A percentile compares a stretch with the other conserved stretches of the same genome.
Conservation (phyloP, 176 grass and related monocot genomes). For the Leersia perrieri region DNA sequence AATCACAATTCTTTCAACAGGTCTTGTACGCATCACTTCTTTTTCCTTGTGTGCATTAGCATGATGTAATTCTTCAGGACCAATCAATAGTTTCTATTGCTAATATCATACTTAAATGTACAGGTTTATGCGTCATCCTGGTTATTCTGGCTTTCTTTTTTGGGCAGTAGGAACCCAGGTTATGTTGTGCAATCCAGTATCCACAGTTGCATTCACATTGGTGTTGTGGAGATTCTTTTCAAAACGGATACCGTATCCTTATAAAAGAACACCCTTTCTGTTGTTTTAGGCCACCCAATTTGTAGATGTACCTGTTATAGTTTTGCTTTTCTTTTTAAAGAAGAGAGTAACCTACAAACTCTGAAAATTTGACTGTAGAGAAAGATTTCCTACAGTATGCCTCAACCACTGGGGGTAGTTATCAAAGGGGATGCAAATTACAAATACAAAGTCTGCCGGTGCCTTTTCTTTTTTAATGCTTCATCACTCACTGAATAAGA, state of each 20-base stretch:
- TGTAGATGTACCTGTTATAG: neutral
- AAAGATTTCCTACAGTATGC: neutral
- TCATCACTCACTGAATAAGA: neutral
- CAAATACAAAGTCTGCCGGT: neutral
- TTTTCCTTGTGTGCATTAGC: neutral
- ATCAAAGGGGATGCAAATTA: neutral
- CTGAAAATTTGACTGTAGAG: neutral
- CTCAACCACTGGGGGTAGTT: neutral
- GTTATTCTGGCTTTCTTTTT: conserved; percentile 85
- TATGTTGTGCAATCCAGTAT: conserved; percentile 93
- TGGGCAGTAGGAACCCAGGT: conserved; percentile 93
- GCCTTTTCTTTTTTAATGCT: neutral
- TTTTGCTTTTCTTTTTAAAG: neutral
- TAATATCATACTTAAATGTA: conserved; percentile 24
- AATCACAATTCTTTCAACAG: neutral
- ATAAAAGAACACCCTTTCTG: neutral
- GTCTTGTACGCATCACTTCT: neutral
- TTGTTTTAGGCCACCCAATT: neutral
- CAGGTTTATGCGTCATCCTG: conserved; percentile 91
- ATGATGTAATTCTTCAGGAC: neutral
- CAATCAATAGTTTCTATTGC: neutral
- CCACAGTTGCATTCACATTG: conserved; percentile 50
- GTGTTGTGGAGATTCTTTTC: conserved; percentile 81
- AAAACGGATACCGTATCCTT: conserved; percentile 89
- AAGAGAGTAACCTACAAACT: neutral